Base-by-base conservation (phyloP, 208 protist genomes). In the Angomonas deanei region DNA sequence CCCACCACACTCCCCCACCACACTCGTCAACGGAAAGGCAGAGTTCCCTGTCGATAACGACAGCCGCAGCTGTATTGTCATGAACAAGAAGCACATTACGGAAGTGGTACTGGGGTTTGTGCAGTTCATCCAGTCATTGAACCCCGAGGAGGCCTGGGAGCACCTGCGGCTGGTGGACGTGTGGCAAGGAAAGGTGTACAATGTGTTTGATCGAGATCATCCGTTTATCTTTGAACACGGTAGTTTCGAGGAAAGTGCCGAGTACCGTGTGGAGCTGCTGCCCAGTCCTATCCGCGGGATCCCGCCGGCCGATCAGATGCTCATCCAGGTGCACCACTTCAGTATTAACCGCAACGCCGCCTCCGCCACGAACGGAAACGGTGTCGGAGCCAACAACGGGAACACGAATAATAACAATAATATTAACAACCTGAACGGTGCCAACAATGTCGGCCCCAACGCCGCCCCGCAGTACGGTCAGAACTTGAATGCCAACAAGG, bases 191-290 rank as follows among this genome's bases (percentile, higher is more conserved):
- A 78, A 84, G 21, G 76, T 95, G 38, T 93, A 92, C 78, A 95
- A 92, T 62, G 71, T 92, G 26, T 80, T 92, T 48, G 84, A 95
- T 60, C 74, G 66, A 27, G 75, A 88, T 36, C 81, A 87, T 47
- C 39, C 75, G 49, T 64, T 86, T 28, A 64, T 74, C 23, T 91
- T 92, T 59, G 83, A 83, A 36, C 66, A 78, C 56, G 71, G 88
- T 13, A 92, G 83, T 3, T 93, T 95, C 64, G 86, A 95, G 71
- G 86, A 93, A 53, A 93, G 86, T 70, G 78, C 89, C 6, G 79
- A 92, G 64, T 95, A 95, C 70, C 81, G 89, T 38, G 86, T 95
- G 61, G 89, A 95, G 68, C 60, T 56, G 19, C 70, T 91, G 23
- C 89, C 89, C 19, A 36, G 38, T 23, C 84, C 84, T 21, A 62